Base-by-base conservation (phyloP, 345 rosid species). In the Cardamine resedifolia region DNA sequence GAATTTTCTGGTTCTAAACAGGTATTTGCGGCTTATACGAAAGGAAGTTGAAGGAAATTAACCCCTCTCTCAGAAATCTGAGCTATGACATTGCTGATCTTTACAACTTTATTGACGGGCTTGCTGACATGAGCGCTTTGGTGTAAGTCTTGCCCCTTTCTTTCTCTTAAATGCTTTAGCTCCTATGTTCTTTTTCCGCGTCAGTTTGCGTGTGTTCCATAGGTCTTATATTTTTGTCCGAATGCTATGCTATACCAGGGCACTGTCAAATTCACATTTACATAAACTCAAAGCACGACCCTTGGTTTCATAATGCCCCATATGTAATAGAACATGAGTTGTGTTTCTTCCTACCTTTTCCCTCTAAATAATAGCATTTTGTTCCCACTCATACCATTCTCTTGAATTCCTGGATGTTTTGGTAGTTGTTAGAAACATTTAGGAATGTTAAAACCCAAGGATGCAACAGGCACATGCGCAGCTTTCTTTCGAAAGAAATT, bases 1-100 rank as follows among this genome's bases (percentile, higher is more conserved):
- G 14, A 55, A 45, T 5, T 47, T 4, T 30, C 24, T 65, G 56
- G 50, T 43, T 51, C 6, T 31, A 52, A 71, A 62, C 70, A 91
- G 97, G 97, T 77, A 78, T 91, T 5, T 91, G 97, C 34, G 88
- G 88, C 39, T 71, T 91, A 21, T 91, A 91, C 58, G 97, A 91
- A 79, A 86, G 90, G 78, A 91, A 91, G 78, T 77, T 91, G 3
- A 89, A 86, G 86, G 97, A 91, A 58, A 60, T 91, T 41, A 86
- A 89, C 73, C 97, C 97, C 58, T 88, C 93, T 10, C 81, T 67
- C 56, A 78, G 87, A 76, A 85, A 87, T 81, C 79, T 91, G 75
- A 79, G 82, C 41, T 91, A 91, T 68, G 97, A 91, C 74, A 83
- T 91, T 75, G 66, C 77, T 36, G 96, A 91, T 81, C 97, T 91